phyloP scores from a whole-genome alignment of 1,139 yeast species.

The Magnusiomyces tetraspermus region DNA sequence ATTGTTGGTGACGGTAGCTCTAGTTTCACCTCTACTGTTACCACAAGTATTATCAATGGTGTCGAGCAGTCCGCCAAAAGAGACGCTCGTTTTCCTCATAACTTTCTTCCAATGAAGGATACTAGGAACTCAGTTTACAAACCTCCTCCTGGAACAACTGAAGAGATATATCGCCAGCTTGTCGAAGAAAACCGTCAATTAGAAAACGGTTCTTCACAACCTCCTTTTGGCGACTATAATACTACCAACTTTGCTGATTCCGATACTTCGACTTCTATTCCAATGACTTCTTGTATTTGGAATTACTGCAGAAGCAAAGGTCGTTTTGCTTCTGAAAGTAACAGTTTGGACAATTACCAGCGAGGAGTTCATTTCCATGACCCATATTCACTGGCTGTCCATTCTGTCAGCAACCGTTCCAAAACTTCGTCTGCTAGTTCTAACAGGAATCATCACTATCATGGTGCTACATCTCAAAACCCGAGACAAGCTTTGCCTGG shows the following conservation, averaged over 20 bases:
- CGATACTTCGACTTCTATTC: neutral
- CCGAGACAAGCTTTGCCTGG: no score
- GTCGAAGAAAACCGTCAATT: neutral
- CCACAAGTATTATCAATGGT: no score
- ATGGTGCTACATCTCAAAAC: no score
- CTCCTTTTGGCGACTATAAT: neutral
- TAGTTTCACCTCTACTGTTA: neutral
- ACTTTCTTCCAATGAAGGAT: slow-evolving; percentile 1
- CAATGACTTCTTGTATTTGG: slow-evolving; percentile 1
- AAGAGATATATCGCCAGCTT: neutral
- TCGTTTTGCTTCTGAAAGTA: neutral
- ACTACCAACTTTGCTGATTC: neutral
- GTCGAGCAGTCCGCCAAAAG: neutral
- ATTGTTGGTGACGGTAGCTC: neutral
- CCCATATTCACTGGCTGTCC: neutral
- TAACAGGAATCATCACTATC: neutral
- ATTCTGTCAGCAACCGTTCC: neutral
- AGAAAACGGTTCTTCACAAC: neutral
- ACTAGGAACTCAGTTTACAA: neutral
- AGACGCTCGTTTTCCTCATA: neutral
- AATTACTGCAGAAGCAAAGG: neutral
- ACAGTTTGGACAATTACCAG: neutral
- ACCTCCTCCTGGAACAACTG: neutral
- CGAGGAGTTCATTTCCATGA: neutral
- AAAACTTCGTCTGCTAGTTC: neutral